These are phyloP conservation scores for Amorphotheca resinae DNA, from an alignment of 495 filamentous ascomycete species.

Conservation along the genomic window DNA sequence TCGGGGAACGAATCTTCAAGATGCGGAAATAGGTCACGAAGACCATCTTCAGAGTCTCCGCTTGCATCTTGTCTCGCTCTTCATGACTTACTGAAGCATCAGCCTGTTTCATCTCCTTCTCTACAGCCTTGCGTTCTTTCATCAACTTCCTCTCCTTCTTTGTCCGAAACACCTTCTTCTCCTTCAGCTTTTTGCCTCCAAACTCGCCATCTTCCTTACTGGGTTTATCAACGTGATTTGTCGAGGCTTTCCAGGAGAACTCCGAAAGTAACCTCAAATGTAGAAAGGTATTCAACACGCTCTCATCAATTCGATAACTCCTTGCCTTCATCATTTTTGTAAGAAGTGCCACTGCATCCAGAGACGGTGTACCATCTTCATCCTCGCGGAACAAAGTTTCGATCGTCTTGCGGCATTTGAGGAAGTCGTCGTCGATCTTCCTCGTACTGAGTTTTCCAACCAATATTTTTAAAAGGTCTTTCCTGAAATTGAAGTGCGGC, in stretches of 20 bases:
- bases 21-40: constrained; percentile 93
- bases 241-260: constrained; percentile 70
- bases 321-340: constrained; percentile 88
- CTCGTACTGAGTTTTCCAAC: constrained; percentile 65
- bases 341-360: constrained; percentile 74
- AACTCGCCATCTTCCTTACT: constrained; percentile 28
- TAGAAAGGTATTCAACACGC: constrained; percentile 79
- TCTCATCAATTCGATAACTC: constrained; percentile 70
- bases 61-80: constrained; percentile 82
- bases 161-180: constrained; percentile 55
- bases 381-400: constrained; percentile 77
- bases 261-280: constrained; percentile 80
- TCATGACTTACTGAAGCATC: constrained; percentile 85
- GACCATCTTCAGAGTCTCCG: constrained; percentile 88
- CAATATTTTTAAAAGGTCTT: constrained; percentile 74
- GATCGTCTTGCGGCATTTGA: constrained; percentile 67
- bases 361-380: constrained; percentile 73
- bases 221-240: constrained; percentile 51
- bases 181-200: constrained; percentile 48
- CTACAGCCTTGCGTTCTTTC: constrained; percentile 72
- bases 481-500: constrained; percentile 93
- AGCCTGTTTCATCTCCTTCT: constrained; percentile 88
- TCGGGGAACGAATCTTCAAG: constrained; percentile 61
- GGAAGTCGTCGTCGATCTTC: constrained; percentile 55
- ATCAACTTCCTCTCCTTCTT: constrained; percentile 62